Conservation (phyloP, 345 rosid species). For the Arabis alpina region DNA sequence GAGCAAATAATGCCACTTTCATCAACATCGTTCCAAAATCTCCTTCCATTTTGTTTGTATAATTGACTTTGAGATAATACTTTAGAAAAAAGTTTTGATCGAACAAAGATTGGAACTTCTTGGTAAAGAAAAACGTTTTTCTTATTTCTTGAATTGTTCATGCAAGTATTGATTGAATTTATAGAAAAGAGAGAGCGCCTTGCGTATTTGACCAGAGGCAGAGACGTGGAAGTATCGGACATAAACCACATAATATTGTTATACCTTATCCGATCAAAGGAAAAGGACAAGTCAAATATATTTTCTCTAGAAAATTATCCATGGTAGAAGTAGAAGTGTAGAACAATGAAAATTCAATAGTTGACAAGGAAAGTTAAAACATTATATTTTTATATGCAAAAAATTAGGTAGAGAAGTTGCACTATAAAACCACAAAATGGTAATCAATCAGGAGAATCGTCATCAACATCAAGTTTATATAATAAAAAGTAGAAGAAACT, state of each 20-base stretch:
- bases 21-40: constrained; percentile 48
- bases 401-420: too few relatives aligned
- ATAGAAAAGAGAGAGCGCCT: constrained; percentile 25
- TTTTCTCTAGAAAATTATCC: constrained; percentile 5
- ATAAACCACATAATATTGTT: not conserved
- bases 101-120: not conserved
- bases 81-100: constrained; percentile 11
- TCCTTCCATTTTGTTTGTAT: constrained; percentile 44
- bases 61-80: constrained; percentile 10
- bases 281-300: not conserved
- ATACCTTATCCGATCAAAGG: constrained; percentile 34
- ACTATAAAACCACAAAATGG: too few relatives aligned
- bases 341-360: constrained; percentile 19
- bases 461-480: too few relatives aligned
- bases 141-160: not conserved
- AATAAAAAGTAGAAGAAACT: too few relatives aligned
- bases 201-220: constrained; percentile 37
- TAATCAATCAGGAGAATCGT: too few relatives aligned
- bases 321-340: constrained; percentile 16
- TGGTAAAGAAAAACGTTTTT: constrained; percentile 8
- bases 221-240: constrained; percentile 38
- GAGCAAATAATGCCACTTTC: constrained; percentile 52
- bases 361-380: not conserved
- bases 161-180: constrained; percentile 1
- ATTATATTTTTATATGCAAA: too few relatives aligned